Evolutionary conservation across 306 rosid species (phyloP).

Genomic region (Trifolium dubium): DNA sequence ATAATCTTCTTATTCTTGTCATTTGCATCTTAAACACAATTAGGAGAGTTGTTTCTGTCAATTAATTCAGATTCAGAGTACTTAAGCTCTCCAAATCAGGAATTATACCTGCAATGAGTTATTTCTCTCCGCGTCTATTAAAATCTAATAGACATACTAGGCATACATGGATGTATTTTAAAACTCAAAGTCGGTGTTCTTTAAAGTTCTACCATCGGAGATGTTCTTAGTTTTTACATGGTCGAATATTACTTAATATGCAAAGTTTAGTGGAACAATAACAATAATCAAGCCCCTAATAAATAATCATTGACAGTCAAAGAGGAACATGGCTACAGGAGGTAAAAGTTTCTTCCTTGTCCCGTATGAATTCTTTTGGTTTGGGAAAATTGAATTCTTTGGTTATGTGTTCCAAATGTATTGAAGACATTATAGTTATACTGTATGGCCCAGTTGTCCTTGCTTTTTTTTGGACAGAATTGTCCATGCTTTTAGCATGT

Average conservation of each 20-base stretch:
- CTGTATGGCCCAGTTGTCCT: constrained; percentile 4
- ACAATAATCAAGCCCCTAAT: not conserved
- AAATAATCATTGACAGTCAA: constrained; percentile 13
- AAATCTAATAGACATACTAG: too few species aligned
- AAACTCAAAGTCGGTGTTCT: too few species aligned
- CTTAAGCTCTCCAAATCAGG: not conserved
- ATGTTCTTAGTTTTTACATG: not conserved
- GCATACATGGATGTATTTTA: too few species aligned
- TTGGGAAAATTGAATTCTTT: constrained; percentile 24
- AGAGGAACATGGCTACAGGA: constrained; percentile 29
- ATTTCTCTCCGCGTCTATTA: too few species aligned
- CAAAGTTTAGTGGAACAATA: not conserved
- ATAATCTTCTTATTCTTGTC: constrained; percentile 4
- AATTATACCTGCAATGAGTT: not conserved
- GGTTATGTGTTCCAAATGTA: constrained; percentile 19
- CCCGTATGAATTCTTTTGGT: not conserved
- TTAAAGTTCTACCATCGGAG: too few species aligned
- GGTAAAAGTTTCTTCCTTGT: not conserved
- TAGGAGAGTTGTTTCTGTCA: not conserved
- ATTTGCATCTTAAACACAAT: not conserved
- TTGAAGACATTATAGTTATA: constrained; percentile 13
- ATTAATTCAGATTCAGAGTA: too few species aligned
- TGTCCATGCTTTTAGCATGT: constrained; percentile 34
- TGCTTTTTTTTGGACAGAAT: not conserved
- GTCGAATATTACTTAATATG: not conserved